Conservation (phyloP, 805 yeast species). For the Saturnispora sanitii region DNA sequence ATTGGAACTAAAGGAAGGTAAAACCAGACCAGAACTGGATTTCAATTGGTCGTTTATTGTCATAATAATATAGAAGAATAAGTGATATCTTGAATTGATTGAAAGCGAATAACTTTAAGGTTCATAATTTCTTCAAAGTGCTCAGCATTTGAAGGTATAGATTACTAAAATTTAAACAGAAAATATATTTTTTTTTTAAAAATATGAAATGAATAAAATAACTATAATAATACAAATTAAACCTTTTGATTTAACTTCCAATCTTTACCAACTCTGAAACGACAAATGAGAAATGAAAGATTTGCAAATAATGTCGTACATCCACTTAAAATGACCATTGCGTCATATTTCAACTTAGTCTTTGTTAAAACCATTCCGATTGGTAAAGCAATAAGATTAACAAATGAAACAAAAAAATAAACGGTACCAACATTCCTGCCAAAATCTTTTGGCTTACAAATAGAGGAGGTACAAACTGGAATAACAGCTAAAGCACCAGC, state of each 20-base stretch:
- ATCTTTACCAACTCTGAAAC: conserved; percentile 17
- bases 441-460: conserved; percentile 52
- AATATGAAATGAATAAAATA: background rate
- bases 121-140: too few species aligned
- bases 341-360: conserved; percentile 21
- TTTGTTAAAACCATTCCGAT: conserved; percentile 30
- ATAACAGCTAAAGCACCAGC: conserved; percentile 55
- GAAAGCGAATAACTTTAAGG: background rate
- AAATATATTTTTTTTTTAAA: too few species aligned
- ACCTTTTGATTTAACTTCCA: background rate
- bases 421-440: conserved; percentile 69
- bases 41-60: conserved; percentile 9
- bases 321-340: conserved; percentile 26
- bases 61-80: conserved; percentile 1
- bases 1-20: conserved; percentile 12
- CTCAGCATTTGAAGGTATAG: too few species aligned
- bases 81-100: background rate
- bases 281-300: conserved; percentile 12
- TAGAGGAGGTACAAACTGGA: conserved; percentile 60
- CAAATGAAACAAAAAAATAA: conserved; percentile 39
- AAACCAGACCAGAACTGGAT: conserved; percentile 9
- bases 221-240: background rate
- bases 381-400: conserved; percentile 39
- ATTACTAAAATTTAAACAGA: too few species aligned
- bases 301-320: conserved; percentile 21